phyloP scores from a whole-genome alignment of 345 rosid genomes.

The Salix purpurea region DNA sequence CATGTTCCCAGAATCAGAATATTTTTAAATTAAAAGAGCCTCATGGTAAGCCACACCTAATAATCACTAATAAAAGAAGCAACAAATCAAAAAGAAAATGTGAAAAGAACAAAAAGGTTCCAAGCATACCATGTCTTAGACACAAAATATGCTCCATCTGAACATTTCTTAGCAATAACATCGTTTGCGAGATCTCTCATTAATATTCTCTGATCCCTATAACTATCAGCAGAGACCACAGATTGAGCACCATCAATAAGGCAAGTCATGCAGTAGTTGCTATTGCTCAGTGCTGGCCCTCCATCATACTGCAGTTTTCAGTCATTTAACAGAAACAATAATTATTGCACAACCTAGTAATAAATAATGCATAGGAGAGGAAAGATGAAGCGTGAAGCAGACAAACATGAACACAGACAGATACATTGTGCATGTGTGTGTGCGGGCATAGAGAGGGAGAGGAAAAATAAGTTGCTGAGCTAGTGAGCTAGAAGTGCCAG shows the following conservation, averaged over 20 bases:
- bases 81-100: slow-evolving; percentile 4
- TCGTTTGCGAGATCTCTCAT: slow-evolving; percentile 66
- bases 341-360: slow-evolving; percentile 1
- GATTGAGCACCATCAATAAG: slow-evolving; percentile 66
- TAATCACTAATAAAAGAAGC: background rate
- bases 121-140: slow-evolving; percentile 73
- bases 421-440: background rate
- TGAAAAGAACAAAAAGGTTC: slow-evolving; percentile 1
- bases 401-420: background rate
- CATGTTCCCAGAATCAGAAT: background rate
- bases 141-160: slow-evolving; percentile 66
- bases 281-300: slow-evolving; percentile 66
- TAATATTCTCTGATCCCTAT: slow-evolving; percentile 74
- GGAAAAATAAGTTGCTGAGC: background rate
- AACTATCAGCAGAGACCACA: slow-evolving; percentile 79
- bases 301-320: slow-evolving; percentile 56
- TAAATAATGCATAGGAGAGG: background rate
- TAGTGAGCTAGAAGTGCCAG: background rate
- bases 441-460: background rate
- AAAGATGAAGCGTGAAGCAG: background rate
- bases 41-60: background rate
- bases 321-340: slow-evolving; percentile 18
- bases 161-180: slow-evolving; percentile 59
- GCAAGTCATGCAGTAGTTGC: slow-evolving; percentile 73
- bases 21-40: background rate